Base-by-base conservation (phyloP, 2,329 filamentous ascomycete species). In the Rutstroemia sp. region DNA sequence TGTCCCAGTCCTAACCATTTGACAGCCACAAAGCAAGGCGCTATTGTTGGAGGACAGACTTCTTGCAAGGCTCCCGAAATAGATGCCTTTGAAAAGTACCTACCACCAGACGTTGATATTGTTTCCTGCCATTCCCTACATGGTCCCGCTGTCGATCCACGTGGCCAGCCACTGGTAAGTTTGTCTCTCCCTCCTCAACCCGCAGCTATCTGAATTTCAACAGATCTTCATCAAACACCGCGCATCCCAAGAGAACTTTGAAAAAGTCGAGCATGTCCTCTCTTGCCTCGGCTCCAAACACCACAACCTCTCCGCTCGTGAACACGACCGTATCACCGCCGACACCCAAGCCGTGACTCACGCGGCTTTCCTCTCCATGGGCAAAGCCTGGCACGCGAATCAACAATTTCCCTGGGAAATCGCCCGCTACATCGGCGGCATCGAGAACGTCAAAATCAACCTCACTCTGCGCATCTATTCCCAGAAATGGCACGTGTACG, bases 401-500 rank as follows among this genome's bases (percentile, higher is more conserved):
- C 82, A 86, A 58, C 90, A 99, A 71, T 99, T 97, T 67, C 94
- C 95, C 0, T 99, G 94, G 94, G 92, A 97, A 67, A 85, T 92
- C 48, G 84, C 86, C n/a, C 90, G 94, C 61, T 99, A 97, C 72
- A 84, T 96, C 4, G 94, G 94, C 58, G 95, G 94, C 52, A 95
- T 99, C 67, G 94, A 99, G 73, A 99, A 99, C 71, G 92, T 97
- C 66, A 99, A 99, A 76, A 96, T 97, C 76, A 99, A 99, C 75
- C 85, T 97, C 64, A 97, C 91, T 64, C 77, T 99, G 63, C 91
- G 94, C 65, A 97, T 99, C 74, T 99, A 97, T 76, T 86, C 87
- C 59, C 95, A 96, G 73, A 99, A 97, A 73, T 99, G 95, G 95
- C 95, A 99, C 75, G 94, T 99, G 57, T 99, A 99, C 72, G 94